phyloP scores from a whole-genome alignment of 2,329 filamentous ascomycete species.

The Pestalotiopsis sp. region DNA sequence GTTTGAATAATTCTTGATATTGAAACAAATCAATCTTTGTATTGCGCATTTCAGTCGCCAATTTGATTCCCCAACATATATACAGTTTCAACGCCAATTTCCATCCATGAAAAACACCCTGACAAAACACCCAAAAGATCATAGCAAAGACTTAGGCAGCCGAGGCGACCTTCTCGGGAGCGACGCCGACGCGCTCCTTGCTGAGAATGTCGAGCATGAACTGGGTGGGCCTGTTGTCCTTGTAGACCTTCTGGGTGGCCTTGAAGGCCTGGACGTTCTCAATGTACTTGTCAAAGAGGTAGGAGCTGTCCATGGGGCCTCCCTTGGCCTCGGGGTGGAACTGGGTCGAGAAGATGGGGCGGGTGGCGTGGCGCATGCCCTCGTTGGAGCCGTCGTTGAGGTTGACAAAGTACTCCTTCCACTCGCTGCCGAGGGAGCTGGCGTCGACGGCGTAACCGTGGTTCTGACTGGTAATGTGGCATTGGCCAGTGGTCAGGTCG shows the following conservation, averaged over 20 bases:
- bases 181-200: constrained; percentile 93
- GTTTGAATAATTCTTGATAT: neutral
- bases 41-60: neutral
- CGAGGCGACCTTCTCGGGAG: constrained; percentile 63
- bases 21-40: neutral
- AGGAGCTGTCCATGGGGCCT: constrained; percentile 92
- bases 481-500: constrained; percentile 92
- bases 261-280: constrained; percentile 90
- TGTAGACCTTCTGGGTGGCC: constrained; percentile 75
- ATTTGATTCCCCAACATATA: neutral
- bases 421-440: constrained; percentile 78
- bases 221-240: constrained; percentile 85
- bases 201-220: constrained; percentile 88
- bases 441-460: constrained; percentile 96
- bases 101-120: neutral
- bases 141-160: constrained; percentile 38
- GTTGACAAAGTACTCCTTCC: constrained; percentile 99
- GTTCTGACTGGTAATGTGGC: constrained; percentile 98
- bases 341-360: constrained; percentile 97
- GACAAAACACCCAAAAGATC: neutral
- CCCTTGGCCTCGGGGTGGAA: constrained; percentile 99
- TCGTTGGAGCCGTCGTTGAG: constrained; percentile 97
- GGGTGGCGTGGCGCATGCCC: constrained; percentile 92
- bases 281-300: constrained; percentile 95
- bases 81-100: neutral